Percentiles rank a stretch among this genome's conserved stretches.
phyloP scores from a whole-genome alignment of 1,284 basidiomycete genomes.

The Coriolopsis trogii region DNA sequence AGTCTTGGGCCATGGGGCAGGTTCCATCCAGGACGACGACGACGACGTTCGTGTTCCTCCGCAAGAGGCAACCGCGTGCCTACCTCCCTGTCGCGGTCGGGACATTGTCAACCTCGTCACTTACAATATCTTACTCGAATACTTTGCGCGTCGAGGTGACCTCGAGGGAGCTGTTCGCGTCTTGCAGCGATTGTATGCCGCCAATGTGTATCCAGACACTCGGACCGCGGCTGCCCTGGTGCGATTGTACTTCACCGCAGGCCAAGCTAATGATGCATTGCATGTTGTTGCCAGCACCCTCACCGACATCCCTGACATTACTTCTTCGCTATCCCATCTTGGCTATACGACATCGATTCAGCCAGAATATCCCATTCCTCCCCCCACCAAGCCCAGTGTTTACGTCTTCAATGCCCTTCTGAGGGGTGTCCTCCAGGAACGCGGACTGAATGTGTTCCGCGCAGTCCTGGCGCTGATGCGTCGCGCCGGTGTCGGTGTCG shows the following conservation, averaged over 20 bases:
- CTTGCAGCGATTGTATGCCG: conserved; percentile 48
- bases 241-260: conserved; percentile 53
- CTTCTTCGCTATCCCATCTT: conserved; percentile 27
- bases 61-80: neutral
- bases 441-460: conserved; percentile 50
- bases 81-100: conserved; percentile 41
- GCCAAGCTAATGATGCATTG: conserved; percentile 50
- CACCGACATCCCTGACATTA: conserved; percentile 26
- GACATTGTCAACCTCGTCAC: conserved; percentile 49
- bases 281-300: conserved; percentile 52
- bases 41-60: neutral
- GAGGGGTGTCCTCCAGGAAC: conserved; percentile 46
- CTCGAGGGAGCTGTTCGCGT: conserved; percentile 49
- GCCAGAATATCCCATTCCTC: conserved; percentile 12
- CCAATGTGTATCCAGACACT: conserved; percentile 48
- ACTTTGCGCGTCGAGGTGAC: conserved; percentile 50
- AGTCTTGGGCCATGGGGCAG: conserved; percentile 31
- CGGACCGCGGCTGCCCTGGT: conserved; percentile 55
- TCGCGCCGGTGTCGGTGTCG: conserved; percentile 47
- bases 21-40: conserved; percentile 38
- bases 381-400: conserved; percentile 39
- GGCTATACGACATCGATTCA: conserved; percentile 9
- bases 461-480: conserved; percentile 57
- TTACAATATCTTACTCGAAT: conserved; percentile 65
- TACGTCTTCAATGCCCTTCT: conserved; percentile 64